Base-by-base conservation (phyloP, 2,329 filamentous ascomycete genomes). In the Cyanodermella asteris region DNA sequence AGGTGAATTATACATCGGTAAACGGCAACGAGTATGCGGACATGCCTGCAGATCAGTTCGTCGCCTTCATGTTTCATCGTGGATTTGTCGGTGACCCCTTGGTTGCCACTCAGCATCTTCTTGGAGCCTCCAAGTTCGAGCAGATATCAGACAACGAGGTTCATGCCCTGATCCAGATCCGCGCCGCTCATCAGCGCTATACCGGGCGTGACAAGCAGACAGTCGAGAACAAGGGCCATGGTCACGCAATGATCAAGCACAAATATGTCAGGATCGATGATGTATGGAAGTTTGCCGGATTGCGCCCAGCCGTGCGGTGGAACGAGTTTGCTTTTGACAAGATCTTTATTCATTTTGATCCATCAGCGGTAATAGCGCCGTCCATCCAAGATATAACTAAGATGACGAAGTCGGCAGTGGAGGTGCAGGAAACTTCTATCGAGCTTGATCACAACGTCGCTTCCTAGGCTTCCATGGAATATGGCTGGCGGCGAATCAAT, bases 1-100 rank as follows among this genome's bases (percentile, higher is more conserved):
- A 72, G 57, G 60, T 80, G 38, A 74, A 81, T 55, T 81, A 81
- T 59, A 64, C 61, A 25, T 56, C 59, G 20, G 64, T 71, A 44
- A 56, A 65, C 26, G 55, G 64, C 43, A 60, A 60, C 40, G 43
- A 61, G 28, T 71, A 64, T 64, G 57, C 63, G 24, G 53, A 56
- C 24, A 69, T 72, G 63, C 51, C 61, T 2, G 61, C 63, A 1
- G 55, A 61, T 3, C 62, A 70, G n/a, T 72, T 59, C 47, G 49
- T 71, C 40, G 38, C 45, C 33, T 69, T 72, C 63, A 50, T 67
- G 35, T 63, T 61, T 14, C 53, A 56, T 39, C 46, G 50, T 12
- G 45, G 52, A 3, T 64, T 72, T 31, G 51, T 73, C 14, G 66
- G 68, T 31, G 62, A 71, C 46, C 57, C 57, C 17, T 54, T 61